Evolutionary conservation across 306 rosid genomes (phyloP).

Genomic region (Sindora glabra): DNA sequence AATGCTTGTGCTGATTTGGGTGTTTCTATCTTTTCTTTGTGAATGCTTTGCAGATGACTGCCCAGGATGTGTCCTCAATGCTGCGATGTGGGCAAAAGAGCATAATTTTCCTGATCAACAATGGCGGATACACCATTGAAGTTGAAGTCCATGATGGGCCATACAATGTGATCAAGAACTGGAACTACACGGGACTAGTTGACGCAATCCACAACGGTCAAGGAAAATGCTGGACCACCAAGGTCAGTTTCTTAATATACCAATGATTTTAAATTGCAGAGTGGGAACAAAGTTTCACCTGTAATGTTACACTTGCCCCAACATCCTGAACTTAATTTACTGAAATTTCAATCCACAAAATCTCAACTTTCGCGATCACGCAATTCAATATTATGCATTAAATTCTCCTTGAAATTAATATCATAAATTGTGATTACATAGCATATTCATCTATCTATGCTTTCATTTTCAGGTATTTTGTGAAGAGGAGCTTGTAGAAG

Average conservation of each 20-base stretch:
- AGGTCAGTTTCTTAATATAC: constrained; percentile 22
- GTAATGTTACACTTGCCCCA: too few species aligned
- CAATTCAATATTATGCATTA: too few species aligned
- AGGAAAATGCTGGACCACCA: constrained; percentile 65
- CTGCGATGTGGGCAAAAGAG: constrained; percentile 42
- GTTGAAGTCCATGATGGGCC: constrained; percentile 85
- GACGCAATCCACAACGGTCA: constrained; percentile 58
- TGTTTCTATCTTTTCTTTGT: background rate
- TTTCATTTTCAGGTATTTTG: constrained; percentile 43
- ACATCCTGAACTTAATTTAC: too few species aligned
- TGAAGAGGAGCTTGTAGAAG: constrained; percentile 69
- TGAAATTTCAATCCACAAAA: too few species aligned
- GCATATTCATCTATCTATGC: background rate
- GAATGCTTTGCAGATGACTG: constrained; percentile 37
- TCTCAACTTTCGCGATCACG: too few species aligned
- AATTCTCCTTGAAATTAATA: background rate
- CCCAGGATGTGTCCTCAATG: constrained; percentile 62
- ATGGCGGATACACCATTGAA: constrained; percentile 57
- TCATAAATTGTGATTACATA: background rate
- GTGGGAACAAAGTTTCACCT: too few species aligned
- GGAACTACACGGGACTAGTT: constrained; percentile 49
- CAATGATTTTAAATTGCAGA: too few species aligned
- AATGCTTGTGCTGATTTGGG: too few species aligned
- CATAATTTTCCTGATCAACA: constrained; percentile 54
- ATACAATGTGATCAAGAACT: constrained; percentile 61